These are phyloP conservation scores for Fusarium hostae DNA, from an alignment of 2,329 filamentous ascomycete genomes.

Conservation along the genomic window DNA sequence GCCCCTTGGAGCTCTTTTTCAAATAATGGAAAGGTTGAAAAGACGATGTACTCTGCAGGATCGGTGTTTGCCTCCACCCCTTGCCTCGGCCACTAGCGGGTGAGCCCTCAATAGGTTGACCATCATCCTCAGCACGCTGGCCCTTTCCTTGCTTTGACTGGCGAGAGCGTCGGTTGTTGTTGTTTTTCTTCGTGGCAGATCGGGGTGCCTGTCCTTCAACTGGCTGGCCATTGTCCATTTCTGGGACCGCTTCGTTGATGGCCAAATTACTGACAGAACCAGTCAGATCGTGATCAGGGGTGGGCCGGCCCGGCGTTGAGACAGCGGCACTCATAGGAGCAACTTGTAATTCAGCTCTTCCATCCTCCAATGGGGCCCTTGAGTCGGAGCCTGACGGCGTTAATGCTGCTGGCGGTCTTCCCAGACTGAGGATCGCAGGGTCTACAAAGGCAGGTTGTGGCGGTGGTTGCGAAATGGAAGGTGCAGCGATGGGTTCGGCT, in stretches of 20 bases:
- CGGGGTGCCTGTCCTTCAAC: slow-evolving; percentile 37
- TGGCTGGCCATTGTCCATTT: slow-evolving; percentile 33
- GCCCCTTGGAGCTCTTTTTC: slow-evolving; percentile 65
- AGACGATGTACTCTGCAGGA: slow-evolving; percentile 68
- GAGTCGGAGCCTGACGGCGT: slow-evolving; percentile 41
- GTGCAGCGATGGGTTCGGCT: slow-evolving; percentile 41
- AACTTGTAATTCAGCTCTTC: slow-evolving; percentile 28
- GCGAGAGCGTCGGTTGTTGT: slow-evolving; percentile 47
- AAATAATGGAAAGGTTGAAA: slow-evolving; percentile 72
- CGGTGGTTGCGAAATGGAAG: slow-evolving; percentile 44
- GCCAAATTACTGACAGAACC: slow-evolving; percentile 45
- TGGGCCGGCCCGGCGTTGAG: slow-evolving; percentile 31
- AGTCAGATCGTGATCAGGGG: slow-evolving; percentile 41
- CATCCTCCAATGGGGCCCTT: slow-evolving; percentile 23
- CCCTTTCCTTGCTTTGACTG: slow-evolving; percentile 48
- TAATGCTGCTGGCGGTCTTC: slow-evolving; percentile 53
- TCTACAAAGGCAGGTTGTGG: slow-evolving; percentile 71
- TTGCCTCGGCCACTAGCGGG: slow-evolving; percentile 56
- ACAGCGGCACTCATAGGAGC: slow-evolving; percentile 10
- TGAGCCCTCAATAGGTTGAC: slow-evolving; percentile 37
- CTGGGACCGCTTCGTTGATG: slow-evolving; percentile 29
- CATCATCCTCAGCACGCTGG: slow-evolving; percentile 45
- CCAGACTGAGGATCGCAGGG: slow-evolving; percentile 82
- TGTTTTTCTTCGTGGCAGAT: slow-evolving; percentile 48
- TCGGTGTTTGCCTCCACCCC: slow-evolving; percentile 70